Percentiles rank a stretch among this genome's conserved stretches.
Evolutionary conservation across 192 early-diverging fungal species (phyloP).

Genomic region (Entomortierella chlamydospora): DNA sequence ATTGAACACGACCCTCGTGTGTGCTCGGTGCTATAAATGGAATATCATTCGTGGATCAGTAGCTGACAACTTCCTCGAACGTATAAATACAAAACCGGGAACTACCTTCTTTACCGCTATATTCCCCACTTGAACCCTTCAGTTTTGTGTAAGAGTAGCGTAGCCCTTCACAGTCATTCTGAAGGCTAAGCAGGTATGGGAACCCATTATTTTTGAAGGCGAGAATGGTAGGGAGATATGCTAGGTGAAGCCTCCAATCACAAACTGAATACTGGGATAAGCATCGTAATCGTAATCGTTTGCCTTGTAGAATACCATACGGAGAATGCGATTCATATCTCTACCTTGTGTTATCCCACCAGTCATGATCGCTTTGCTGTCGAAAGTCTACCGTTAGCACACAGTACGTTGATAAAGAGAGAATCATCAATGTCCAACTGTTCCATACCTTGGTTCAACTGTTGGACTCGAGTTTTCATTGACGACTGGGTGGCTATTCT

Average conservation of each 20-base stretch:
- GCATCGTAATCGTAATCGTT: too few species aligned
- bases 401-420: too few species aligned
- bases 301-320: too few species aligned
- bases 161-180: conserved; percentile 5
- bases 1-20: conserved; percentile 2
- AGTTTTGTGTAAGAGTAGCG: conserved; percentile 12
- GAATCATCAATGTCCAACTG: neutral
- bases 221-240: conserved; percentile 14
- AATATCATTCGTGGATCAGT: neutral
- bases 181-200: conserved; percentile 16
- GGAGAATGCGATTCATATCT: too few species aligned
- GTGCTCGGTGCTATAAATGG: neutral
- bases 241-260: conserved; percentile 5
- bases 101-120: neutral
- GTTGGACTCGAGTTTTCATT: neutral
- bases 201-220: neutral
- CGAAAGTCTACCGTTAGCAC: too few species aligned
- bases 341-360: neutral
- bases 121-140: neutral
- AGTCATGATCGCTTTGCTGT: neutral
- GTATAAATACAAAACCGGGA: too few species aligned
- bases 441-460: neutral
- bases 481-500: neutral
- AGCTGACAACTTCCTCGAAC: neutral
- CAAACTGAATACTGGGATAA: neutral